These are phyloP conservation scores for Grigorovia yakushimaensis DNA, from an alignment of 805 yeast genomes.

Conservation along the genomic window DNA sequence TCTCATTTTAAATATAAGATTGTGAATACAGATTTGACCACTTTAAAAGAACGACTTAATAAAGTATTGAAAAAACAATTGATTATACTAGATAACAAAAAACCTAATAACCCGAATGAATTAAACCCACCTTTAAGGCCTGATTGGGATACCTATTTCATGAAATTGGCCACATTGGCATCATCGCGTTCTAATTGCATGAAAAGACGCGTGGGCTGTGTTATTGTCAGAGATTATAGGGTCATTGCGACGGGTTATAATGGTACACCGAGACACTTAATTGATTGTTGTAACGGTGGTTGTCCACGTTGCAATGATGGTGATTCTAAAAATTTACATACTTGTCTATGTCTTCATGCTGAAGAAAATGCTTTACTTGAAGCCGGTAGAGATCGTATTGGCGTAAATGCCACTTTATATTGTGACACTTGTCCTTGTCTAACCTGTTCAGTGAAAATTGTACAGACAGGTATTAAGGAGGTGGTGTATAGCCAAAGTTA, in stretches of 20 bases:
- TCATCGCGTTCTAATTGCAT: conserved; percentile 90
- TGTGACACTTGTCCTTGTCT: conserved; percentile 97
- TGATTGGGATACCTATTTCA: conserved; percentile 92
- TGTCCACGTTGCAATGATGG: conserved; percentile 81
- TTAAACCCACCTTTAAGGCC: conserved; percentile 47
- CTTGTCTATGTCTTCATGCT: conserved; percentile 92
- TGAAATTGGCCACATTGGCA: conserved; percentile 87
- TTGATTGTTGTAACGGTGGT: conserved; percentile 93
- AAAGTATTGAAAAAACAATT: conserved; percentile 9
- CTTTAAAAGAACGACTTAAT: conserved; percentile 6
- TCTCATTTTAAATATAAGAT: conserved; percentile 19
- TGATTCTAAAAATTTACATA: conserved; percentile 55
- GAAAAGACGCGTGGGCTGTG: conserved; percentile 97
- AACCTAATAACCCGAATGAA: conserved; percentile 8
- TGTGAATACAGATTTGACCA: conserved; percentile 1
- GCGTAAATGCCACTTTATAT: conserved; percentile 53
- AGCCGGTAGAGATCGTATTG: conserved; percentile 83
- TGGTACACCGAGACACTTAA: conserved; percentile 86
- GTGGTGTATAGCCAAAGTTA: conserved; percentile 91
- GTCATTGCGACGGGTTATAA: conserved; percentile 96
- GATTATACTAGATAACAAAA: conserved; percentile 9
- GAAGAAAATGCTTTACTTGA: conserved; percentile 94
- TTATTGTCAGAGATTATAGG: conserved; percentile 72
- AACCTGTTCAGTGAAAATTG: conserved; percentile 91
- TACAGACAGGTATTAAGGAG: conserved; percentile 82